Percentiles rank a stretch among this genome's conserved stretches.
These are phyloP conservation scores for Colletotrichum somersetense DNA, from an alignment of 2,329 filamentous ascomycete species.

Conservation along the genomic window DNA sequence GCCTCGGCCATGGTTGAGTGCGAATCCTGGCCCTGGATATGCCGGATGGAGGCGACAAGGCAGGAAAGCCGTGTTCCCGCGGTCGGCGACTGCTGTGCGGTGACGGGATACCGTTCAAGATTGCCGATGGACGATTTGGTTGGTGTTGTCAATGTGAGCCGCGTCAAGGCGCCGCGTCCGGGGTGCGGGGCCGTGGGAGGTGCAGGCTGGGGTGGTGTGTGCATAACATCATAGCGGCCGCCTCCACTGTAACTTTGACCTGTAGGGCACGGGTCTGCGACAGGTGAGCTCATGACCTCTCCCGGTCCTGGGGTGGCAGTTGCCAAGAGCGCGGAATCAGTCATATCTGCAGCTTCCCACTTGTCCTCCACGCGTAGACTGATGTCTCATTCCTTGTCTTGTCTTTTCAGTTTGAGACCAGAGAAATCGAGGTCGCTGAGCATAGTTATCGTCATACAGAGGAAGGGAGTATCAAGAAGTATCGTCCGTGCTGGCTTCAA, in stretches of 20 bases:
- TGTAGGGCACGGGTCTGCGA: background rate
- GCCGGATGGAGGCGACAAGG: constrained; percentile 18
- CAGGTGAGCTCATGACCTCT: background rate
- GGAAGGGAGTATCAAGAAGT: background rate
- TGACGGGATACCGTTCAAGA: constrained; percentile 18
- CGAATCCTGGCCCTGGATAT: background rate
- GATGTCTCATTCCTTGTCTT: background rate
- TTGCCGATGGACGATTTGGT: constrained; percentile 21
- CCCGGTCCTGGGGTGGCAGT: background rate
- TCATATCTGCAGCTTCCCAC: background rate
- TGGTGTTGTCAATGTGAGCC: constrained; percentile 1
- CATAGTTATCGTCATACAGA: background rate
- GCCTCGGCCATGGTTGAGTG: constrained; percentile 45
- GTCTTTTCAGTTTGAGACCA: background rate
- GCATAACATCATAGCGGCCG: constrained; percentile 3
- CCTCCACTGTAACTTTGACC: background rate
- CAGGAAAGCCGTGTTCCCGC: constrained; percentile 24
- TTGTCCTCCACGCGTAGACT: background rate
- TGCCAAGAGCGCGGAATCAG: background rate
- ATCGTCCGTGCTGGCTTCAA: background rate
- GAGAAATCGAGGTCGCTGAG: background rate
- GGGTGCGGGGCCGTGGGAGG: background rate
- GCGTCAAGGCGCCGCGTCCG: constrained; percentile 21
- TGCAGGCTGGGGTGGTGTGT: constrained; percentile 5
- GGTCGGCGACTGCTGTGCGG: constrained; percentile 36